phyloP scores from a whole-genome alignment of 768 basidiomycete genomes.

The Trametes gibbosa region DNA sequence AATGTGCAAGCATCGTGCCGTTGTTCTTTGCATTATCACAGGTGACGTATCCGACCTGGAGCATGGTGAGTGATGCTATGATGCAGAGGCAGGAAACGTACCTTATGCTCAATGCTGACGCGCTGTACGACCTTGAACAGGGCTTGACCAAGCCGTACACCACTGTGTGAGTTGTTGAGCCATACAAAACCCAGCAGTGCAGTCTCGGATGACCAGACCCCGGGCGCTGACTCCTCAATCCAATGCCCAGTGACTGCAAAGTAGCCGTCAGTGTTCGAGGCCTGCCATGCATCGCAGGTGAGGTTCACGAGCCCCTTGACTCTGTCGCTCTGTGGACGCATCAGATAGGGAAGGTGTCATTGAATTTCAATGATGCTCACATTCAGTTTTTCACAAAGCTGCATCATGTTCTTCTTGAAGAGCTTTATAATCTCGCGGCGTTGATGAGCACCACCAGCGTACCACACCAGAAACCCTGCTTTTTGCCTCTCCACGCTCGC shows the following conservation, averaged over 20 bases:
- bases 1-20: conserved; percentile 32
- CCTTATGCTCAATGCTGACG: conserved; percentile 31
- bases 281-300: conserved; percentile 43
- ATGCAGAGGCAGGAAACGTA: conserved; percentile 18
- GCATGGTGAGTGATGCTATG: neutral
- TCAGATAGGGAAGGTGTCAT: neutral
- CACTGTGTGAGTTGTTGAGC: conserved; percentile 38
- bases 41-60: conserved; percentile 36
- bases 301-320: conserved; percentile 28
- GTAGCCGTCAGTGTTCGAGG: conserved; percentile 37
- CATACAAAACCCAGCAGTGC: conserved; percentile 36
- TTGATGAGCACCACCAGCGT: too few relatives aligned
- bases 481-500: too few relatives aligned
- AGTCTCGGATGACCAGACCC: conserved; percentile 29
- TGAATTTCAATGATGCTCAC: conserved; percentile 17
- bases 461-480: too few relatives aligned
- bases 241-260: conserved; percentile 41
- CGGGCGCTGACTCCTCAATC: conserved; percentile 32
- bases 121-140: conserved; percentile 34
- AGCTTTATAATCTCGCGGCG: conserved; percentile 28
- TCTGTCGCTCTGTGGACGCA: neutral
- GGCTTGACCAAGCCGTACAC: conserved; percentile 34
- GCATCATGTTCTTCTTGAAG: conserved; percentile 24
- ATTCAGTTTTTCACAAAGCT: conserved; percentile 17
- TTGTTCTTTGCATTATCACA: conserved; percentile 41